Percentiles rank a stretch among this genome's conserved stretches.
phyloP scores from a whole-genome alignment of 202 grass and related monocot species.

The Panicum virgatum region DNA sequence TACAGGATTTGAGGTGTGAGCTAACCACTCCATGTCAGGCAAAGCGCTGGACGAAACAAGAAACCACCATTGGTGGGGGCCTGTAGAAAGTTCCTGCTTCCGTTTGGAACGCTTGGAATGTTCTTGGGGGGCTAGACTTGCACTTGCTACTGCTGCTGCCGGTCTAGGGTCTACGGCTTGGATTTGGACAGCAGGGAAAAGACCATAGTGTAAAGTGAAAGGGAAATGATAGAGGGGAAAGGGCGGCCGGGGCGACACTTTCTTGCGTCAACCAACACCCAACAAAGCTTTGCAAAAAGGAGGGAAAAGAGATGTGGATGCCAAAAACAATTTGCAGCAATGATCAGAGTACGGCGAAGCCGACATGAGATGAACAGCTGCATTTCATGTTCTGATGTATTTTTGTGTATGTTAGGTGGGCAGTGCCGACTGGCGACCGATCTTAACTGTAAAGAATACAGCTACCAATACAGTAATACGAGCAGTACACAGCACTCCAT shows the following conservation, averaged over 20 bases:
- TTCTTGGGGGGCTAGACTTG: conserved; percentile 16
- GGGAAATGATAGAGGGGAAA: neutral
- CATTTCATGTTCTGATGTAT: neutral
- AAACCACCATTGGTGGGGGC: too few species aligned
- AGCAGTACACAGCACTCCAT: neutral
- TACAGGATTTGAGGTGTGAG: conserved; percentile 10
- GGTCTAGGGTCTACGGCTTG: conserved; percentile 18
- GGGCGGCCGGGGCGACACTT: neutral
- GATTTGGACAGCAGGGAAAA: conserved; percentile 25
- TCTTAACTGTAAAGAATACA: conserved; percentile 25
- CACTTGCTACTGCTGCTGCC: neutral
- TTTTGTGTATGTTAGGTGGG: neutral
- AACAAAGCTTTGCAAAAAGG: conserved; percentile 26
- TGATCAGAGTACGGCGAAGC: neutral
- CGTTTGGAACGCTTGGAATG: conserved; percentile 27
- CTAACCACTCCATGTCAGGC: conserved; percentile 39
- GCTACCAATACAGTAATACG: neutral
- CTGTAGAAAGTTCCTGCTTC: too few species aligned
- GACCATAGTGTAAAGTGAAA: neutral
- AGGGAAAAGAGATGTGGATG: conserved; percentile 18
- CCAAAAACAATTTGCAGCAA: neutral
- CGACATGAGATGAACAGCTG: neutral
- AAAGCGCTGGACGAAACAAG: too few species aligned
- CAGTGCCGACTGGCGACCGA: neutral
- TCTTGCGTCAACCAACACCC: conserved; percentile 28